phyloP scores from a whole-genome alignment of 2,329 filamentous ascomycete genomes.

The Alternaria metachromatica region DNA sequence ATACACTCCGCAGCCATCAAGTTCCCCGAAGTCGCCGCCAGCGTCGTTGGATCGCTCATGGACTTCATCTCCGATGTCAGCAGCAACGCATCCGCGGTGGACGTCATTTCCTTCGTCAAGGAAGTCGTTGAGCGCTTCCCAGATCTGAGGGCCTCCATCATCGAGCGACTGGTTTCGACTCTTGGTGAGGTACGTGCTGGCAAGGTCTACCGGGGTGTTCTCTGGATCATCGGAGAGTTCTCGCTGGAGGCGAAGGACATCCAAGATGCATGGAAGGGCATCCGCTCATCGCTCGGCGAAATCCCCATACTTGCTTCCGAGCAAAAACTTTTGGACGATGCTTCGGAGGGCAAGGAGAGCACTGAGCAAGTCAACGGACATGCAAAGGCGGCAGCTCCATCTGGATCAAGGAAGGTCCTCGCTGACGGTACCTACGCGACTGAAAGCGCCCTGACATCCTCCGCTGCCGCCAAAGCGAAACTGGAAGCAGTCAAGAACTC shows the following conservation, averaged over 20 bases:
- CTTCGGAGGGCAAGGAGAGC: slow-evolving; percentile 64
- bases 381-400: slow-evolving; percentile 75
- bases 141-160: slow-evolving; percentile 82
- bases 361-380: slow-evolving; percentile 80
- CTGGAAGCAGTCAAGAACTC: slow-evolving; percentile 96
- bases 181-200: slow-evolving; percentile 92
- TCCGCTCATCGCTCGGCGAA: slow-evolving; percentile 90
- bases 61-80: slow-evolving; percentile 99
- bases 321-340: slow-evolving; percentile 87
- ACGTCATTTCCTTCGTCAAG: slow-evolving; percentile 98
- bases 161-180: slow-evolving; percentile 86
- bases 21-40: slow-evolving; percentile 96
- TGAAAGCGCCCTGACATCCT: slow-evolving; percentile 92
- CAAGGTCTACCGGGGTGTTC: slow-evolving; percentile 93
- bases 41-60: slow-evolving; percentile 96
- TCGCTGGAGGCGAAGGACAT: slow-evolving; percentile 94
- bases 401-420: slow-evolving; percentile 87
- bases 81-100: slow-evolving; percentile 94
- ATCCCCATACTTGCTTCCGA: slow-evolving; percentile 97
- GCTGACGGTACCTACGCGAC: slow-evolving; percentile 98
- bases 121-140: slow-evolving; percentile 99
- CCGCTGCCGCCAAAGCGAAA: slow-evolving; percentile 86
- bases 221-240: slow-evolving; percentile 99
- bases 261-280: slow-evolving; percentile 94
- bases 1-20: slow-evolving; percentile 99